These are phyloP conservation scores for Candida lessepsii DNA, from an alignment of 805 yeast genomes.

Conservation along the genomic window DNA sequence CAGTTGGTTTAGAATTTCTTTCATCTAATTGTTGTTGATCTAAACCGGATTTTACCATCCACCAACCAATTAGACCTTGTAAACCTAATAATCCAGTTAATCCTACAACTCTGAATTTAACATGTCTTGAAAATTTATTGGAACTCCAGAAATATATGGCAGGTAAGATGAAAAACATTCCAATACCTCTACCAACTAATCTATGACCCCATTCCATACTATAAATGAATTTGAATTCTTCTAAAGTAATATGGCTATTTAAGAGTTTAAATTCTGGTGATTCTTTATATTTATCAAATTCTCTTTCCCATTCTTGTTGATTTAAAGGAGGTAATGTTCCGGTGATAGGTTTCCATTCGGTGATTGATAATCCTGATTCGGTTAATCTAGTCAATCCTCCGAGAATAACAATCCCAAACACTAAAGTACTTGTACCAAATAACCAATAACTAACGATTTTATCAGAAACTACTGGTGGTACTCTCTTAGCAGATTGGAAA, in stretches of 20 bases:
- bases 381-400: slow-evolving; percentile 96
- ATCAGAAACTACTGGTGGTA: slow-evolving; percentile 15
- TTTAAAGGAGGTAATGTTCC: slow-evolving; percentile 88
- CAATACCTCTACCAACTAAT: slow-evolving; percentile 87
- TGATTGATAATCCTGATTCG: slow-evolving; percentile 92
- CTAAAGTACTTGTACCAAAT: slow-evolving; percentile 80
- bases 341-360: slow-evolving; percentile 98
- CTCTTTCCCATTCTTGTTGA: slow-evolving; percentile 80
- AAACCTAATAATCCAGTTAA: slow-evolving; percentile 78
- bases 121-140: slow-evolving; percentile 63
- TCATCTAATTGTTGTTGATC: slow-evolving; percentile 75
- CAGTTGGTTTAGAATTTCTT: slow-evolving; percentile 93
- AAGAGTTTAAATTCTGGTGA: slow-evolving; percentile 91
- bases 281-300: slow-evolving; percentile 73
- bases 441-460: slow-evolving; percentile 79
- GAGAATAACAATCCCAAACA: slow-evolving; percentile 91
- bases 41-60: slow-evolving; percentile 98
- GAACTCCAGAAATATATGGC: slow-evolving; percentile 75
- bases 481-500: neutral
- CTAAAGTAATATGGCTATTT: slow-evolving; percentile 84
- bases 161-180: slow-evolving; percentile 78
- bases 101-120: slow-evolving; percentile 66
- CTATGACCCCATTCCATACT: slow-evolving; percentile 98
- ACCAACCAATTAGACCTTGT: slow-evolving; percentile 98
- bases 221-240: slow-evolving; percentile 92